These are phyloP conservation scores for Chrysoporthe austroafricana DNA, from an alignment of 2,329 filamentous ascomycete genomes.

Conservation along the genomic window DNA sequence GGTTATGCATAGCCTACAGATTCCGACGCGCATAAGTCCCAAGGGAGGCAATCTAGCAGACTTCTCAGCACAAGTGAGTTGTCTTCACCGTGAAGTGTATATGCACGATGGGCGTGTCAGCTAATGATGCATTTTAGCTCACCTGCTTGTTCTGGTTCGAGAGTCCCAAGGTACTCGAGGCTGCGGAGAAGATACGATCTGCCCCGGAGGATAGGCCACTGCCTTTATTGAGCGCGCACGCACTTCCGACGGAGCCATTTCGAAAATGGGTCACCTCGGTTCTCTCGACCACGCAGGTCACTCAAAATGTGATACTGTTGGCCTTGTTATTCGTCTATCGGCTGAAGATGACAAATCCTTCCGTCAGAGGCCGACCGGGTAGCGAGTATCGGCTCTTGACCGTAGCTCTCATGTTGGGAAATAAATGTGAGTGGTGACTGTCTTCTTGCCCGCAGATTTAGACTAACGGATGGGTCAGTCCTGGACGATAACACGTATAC, in stretches of 20 bases:
- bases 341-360: slow-evolving; percentile 86
- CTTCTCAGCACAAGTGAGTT: slow-evolving; percentile 77
- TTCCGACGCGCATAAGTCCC: slow-evolving; percentile 76
- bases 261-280: slow-evolving; percentile 93
- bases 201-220: slow-evolving; percentile 45
- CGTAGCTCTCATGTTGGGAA: slow-evolving; percentile 94
- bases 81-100: background rate
- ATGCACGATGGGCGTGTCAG: background rate
- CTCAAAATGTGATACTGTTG: slow-evolving; percentile 90
- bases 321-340: slow-evolving; percentile 92
- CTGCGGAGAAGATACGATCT: slow-evolving; percentile 66
- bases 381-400: slow-evolving; percentile 94
- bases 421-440: slow-evolving; percentile 72
- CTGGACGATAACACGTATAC: slow-evolving; percentile 99
- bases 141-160: slow-evolving; percentile 99
- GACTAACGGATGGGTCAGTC: slow-evolving; percentile 52
- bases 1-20: slow-evolving; percentile 65
- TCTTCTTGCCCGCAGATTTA: slow-evolving; percentile 6
- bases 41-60: slow-evolving; percentile 78
- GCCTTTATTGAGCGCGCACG: slow-evolving; percentile 67
- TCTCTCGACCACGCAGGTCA: slow-evolving; percentile 91
- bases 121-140: slow-evolving; percentile 59
- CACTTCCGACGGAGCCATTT: slow-evolving; percentile 78
- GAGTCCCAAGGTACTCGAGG: slow-evolving; percentile 75
- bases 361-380: slow-evolving; percentile 86